Conservation (phyloP, 2,329 filamentous ascomycete genomes). For the Pseudogymnoascus sp. region DNA sequence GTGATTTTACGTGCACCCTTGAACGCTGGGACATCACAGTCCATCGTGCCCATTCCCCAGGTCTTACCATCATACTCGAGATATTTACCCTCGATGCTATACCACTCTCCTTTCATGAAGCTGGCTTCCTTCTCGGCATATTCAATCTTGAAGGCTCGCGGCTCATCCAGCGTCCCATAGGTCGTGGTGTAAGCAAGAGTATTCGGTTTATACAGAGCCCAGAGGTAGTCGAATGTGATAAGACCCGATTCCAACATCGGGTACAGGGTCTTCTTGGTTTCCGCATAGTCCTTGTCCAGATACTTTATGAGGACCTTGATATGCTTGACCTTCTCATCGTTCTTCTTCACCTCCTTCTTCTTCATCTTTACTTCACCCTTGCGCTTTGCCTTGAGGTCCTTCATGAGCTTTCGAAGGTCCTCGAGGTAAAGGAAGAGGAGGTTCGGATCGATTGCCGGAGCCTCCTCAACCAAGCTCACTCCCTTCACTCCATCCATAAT, state of each 20-base stretch:
- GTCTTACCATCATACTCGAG: slow-evolving; percentile 83
- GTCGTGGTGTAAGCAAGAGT: slow-evolving; percentile 70
- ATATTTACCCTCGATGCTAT: slow-evolving; percentile 68
- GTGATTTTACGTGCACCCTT: slow-evolving; percentile 77
- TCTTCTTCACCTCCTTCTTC: slow-evolving; percentile 51
- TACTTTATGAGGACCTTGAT: slow-evolving; percentile 68
- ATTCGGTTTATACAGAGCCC: slow-evolving; percentile 84
- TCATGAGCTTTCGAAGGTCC: slow-evolving; percentile 57
- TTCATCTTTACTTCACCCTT: slow-evolving; percentile 43
- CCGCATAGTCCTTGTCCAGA: slow-evolving; percentile 71
- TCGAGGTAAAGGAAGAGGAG: slow-evolving; percentile 67
- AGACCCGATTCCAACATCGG: slow-evolving; percentile 72
- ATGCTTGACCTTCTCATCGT: slow-evolving; percentile 50
- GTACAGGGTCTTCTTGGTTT: slow-evolving; percentile 70
- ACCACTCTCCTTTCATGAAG: slow-evolving; percentile 66
- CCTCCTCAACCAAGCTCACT: slow-evolving; percentile 71
- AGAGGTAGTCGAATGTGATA: slow-evolving; percentile 81
- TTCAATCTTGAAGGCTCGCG: slow-evolving; percentile 75
- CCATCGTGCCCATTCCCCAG: slow-evolving; percentile 67
- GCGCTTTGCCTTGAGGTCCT: slow-evolving; percentile 48
- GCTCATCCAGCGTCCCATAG: slow-evolving; percentile 68
- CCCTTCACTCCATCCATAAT: slow-evolving; percentile 71
- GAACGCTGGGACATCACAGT: slow-evolving; percentile 64
- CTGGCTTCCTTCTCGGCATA: slow-evolving; percentile 60
- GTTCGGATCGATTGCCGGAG: slow-evolving; percentile 63